Conservation (phyloP, 2,329 filamentous ascomycete species). For the Fusarium sp. region DNA sequence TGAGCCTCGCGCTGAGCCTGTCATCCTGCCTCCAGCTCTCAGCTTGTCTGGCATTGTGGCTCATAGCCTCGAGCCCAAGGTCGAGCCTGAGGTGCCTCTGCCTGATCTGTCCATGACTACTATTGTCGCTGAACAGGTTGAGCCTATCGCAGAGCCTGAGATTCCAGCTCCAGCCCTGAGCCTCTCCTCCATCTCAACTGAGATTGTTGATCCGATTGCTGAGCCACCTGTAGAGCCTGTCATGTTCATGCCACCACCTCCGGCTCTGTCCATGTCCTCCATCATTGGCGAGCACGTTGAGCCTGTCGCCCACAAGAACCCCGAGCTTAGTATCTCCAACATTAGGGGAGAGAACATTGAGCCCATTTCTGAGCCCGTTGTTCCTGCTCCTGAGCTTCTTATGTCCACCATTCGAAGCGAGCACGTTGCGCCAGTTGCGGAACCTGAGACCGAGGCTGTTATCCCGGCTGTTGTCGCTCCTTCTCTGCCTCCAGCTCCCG, state of each 20-base stretch:
- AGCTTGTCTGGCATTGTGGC: constrained; percentile 35
- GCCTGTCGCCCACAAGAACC: constrained; percentile 37
- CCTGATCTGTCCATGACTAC: constrained; percentile 45
- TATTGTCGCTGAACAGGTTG: constrained; percentile 45
- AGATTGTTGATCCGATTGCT: constrained; percentile 29
- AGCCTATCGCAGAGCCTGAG: constrained; percentile 27
- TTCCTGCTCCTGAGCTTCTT: constrained; percentile 16
- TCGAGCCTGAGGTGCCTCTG: constrained; percentile 37
- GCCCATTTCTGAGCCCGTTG: constrained; percentile 23
- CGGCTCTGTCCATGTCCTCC: constrained; percentile 26
- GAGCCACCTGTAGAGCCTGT: constrained; percentile 38
- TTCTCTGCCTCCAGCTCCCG: constrained; percentile 22
- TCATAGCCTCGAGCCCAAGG: constrained; percentile 44
- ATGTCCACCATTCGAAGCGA: constrained; percentile 36
- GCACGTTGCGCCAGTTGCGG: constrained; percentile 31
- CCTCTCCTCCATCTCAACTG: constrained; percentile 29
- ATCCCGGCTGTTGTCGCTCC: constrained; percentile 6
- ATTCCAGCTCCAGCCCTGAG: constrained; percentile 34
- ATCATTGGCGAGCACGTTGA: constrained; percentile 37
- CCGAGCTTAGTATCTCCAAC: constrained; percentile 31
- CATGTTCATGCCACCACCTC: constrained; percentile 32
- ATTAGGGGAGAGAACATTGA: constrained; percentile 41
- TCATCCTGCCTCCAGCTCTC: constrained; percentile 32
- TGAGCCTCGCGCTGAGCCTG: constrained; percentile 43
- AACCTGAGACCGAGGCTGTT: constrained; percentile 7